These are phyloP conservation scores for Lipomyces mesembrius DNA, from an alignment of 805 yeast genomes.

Conservation along the genomic window DNA sequence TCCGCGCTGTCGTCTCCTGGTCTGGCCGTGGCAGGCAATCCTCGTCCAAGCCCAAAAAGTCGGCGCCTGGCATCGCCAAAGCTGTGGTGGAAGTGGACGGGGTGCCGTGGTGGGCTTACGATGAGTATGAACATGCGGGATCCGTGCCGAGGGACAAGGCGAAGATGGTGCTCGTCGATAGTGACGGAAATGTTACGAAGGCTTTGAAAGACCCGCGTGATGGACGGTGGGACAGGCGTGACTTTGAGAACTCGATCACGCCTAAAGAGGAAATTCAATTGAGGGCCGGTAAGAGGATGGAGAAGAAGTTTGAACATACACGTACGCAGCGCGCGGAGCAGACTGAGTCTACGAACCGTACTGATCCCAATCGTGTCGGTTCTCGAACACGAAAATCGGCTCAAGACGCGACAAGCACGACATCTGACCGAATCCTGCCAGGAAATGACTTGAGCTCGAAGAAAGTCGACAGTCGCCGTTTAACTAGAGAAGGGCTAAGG, in stretches of 20 bases:
- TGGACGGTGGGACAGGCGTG: neutral
- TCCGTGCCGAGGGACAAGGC: neutral
- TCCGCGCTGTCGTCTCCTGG: neutral
- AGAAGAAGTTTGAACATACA: neutral
- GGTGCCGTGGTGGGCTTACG: slow-evolving; percentile 1
- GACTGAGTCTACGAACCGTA: neutral
- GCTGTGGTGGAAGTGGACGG: neutral
- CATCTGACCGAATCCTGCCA: neutral
- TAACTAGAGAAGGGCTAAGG: neutral
- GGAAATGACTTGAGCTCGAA: neutral
- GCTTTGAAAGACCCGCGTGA: neutral
- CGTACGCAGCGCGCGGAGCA: neutral
- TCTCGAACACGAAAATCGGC: neutral
- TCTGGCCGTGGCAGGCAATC: neutral
- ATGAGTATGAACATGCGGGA: neutral
- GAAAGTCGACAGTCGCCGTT: neutral
- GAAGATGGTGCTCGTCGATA: neutral
- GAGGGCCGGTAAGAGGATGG: neutral
- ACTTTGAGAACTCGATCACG: neutral
- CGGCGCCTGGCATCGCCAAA: neutral
- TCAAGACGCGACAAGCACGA: neutral
- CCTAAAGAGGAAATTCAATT: neutral
- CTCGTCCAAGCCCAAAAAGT: neutral
- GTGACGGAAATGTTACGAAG: neutral
- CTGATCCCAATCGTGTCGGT: neutral